Evolutionary conservation across 495 filamentous ascomycete genomes (phyloP).

Genomic region (Tuber aestivum): DNA sequence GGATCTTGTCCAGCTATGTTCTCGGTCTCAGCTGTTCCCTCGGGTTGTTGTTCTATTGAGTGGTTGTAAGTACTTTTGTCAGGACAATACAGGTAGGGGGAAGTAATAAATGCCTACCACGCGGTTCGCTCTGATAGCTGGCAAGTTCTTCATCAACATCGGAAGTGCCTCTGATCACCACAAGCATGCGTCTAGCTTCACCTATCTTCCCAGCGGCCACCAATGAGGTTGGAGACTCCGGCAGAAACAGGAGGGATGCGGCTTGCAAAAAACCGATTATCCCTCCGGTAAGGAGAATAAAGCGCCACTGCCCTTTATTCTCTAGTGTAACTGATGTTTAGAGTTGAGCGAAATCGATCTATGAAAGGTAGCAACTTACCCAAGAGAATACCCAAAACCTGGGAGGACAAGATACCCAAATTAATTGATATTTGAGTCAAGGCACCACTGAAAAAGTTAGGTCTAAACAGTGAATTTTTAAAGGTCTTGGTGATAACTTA

Average conservation of each 20-base stretch:
- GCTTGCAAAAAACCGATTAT: constrained; percentile 60
- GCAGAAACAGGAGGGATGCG: constrained; percentile 61
- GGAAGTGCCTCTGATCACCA: constrained; percentile 65
- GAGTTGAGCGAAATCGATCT: too few relatives aligned
- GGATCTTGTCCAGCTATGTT: too few relatives aligned
- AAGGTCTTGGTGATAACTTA: too few relatives aligned
- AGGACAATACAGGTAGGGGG: not conserved
- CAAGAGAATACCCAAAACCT: constrained; percentile 78
- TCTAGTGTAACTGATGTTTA: constrained; percentile 5
- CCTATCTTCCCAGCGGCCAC: constrained; percentile 59
- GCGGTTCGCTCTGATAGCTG: constrained; percentile 44
- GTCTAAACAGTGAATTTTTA: too few relatives aligned
- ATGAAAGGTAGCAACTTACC: constrained; percentile 48
- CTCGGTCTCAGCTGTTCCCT: too few relatives aligned
- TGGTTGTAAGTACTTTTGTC: not conserved
- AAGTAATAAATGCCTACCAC: not conserved
- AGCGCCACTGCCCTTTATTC: constrained; percentile 64
- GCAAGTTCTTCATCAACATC: constrained; percentile 70
- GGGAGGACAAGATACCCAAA: constrained; percentile 79
- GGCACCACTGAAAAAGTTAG: constrained; percentile 51
- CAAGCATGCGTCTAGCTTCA: constrained; percentile 59
- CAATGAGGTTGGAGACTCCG: constrained; percentile 82
- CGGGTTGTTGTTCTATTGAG: too few relatives aligned
- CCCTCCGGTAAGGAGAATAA: constrained; percentile 70
- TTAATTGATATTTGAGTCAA: constrained; percentile 94